These are phyloP conservation scores for Trametes coccinea DNA, from an alignment of 768 basidiomycete genomes.

Conservation along the genomic window DNA sequence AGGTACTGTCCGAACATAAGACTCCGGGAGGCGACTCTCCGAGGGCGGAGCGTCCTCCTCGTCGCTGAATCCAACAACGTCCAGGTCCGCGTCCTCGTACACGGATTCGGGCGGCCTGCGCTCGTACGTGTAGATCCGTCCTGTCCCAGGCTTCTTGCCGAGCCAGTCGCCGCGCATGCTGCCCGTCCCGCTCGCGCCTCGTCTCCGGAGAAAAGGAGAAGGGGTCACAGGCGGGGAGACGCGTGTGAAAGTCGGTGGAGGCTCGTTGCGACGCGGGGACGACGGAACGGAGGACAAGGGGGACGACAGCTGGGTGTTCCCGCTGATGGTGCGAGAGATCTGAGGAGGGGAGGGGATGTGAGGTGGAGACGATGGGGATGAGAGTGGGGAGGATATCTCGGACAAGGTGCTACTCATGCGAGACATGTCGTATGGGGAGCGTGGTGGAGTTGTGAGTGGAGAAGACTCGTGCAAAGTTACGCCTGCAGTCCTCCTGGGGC, in stretches of 20 bases:
- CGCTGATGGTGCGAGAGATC: conserved; percentile 1
- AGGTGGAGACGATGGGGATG: conserved; percentile 4
- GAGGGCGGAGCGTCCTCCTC: conserved; percentile 12
- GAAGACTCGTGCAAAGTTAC: background rate
- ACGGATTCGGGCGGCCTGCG: background rate
- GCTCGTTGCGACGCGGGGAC: conserved; percentile 4
- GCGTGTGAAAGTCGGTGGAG: background rate
- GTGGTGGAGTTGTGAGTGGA: conserved; percentile 3
- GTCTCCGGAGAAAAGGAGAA: background rate
- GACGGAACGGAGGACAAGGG: conserved; percentile 10
- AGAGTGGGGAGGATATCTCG: conserved; percentile 11
- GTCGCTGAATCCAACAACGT: conserved; percentile 2
- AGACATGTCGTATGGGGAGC: conserved; percentile 10
- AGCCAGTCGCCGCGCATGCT: conserved; percentile 8
- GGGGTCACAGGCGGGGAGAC: background rate
- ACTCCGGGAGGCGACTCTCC: conserved; percentile 13
- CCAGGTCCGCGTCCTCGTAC: background rate
- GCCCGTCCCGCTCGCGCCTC: conserved; percentile 1
- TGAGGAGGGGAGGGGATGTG: background rate
- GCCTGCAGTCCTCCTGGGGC: background rate
- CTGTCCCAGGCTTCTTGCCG: conserved; percentile 8
- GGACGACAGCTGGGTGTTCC: conserved; percentile 6
- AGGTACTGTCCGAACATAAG: conserved; percentile 6
- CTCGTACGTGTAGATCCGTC: background rate
- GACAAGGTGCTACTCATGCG: conserved; percentile 12